Percentiles rank a stretch among this genome's conserved stretches.
Conservation (phyloP, 1,284 basidiomycete genomes). For the Vanrija sp. region DNA sequence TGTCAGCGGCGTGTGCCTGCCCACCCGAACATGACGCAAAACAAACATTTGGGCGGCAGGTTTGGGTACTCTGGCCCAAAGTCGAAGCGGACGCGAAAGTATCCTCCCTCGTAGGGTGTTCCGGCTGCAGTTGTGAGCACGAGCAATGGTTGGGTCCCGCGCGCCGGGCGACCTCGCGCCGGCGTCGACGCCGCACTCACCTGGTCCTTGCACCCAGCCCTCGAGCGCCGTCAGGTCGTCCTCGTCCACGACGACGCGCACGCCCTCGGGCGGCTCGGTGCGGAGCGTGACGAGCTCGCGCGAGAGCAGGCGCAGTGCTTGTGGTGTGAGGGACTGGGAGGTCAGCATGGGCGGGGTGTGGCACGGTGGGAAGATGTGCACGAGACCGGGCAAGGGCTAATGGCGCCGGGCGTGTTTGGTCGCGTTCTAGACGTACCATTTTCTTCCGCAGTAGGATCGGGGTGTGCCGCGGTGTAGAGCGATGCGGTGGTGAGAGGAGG, state of each 20-base stretch:
- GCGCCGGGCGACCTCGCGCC: too few species aligned
- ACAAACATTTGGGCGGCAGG: conserved; percentile 83
- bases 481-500: too few species aligned
- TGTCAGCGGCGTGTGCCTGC: neutral
- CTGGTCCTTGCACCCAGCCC: conserved; percentile 47
- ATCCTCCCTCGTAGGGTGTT: conserved; percentile 87
- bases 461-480: too few species aligned
- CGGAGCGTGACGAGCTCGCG: conserved; percentile 74
- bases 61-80: conserved; percentile 84
- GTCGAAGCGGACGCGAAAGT: conserved; percentile 79
- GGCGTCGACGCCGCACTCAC: conserved; percentile 17
- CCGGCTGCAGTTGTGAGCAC: conserved; percentile 56
- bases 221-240: conserved; percentile 58
- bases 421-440: too few species aligned
- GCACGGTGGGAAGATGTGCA: neutral
- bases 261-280: conserved; percentile 77
- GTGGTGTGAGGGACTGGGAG: conserved; percentile 51
- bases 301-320: conserved; percentile 58
- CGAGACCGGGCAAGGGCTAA: neutral
- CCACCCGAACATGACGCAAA: neutral
- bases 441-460: too few species aligned
- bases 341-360: too few species aligned
- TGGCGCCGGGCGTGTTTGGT: too few species aligned
- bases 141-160: too few species aligned
- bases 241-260: conserved; percentile 71